Conservation (phyloP, 2,329 filamentous ascomycete species). For the Penicillium sp. region DNA sequence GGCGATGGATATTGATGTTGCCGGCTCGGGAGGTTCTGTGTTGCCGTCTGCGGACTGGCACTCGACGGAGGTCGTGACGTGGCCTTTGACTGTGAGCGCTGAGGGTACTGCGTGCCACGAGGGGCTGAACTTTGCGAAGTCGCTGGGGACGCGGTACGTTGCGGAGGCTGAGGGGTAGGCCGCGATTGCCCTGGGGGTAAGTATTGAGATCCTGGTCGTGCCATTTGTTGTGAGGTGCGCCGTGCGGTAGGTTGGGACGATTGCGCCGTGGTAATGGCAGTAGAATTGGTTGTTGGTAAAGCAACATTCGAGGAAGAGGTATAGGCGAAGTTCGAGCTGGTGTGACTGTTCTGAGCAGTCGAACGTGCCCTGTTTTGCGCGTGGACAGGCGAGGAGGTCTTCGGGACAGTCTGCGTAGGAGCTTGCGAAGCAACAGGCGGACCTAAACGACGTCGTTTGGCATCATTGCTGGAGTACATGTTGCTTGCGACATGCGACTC, state of each 20-base stretch:
- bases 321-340: not conserved
- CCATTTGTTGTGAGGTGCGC: not conserved
- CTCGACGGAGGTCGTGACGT: not conserved
- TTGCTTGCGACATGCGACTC: not conserved
- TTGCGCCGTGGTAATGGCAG: not conserved
- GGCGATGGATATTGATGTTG: not conserved
- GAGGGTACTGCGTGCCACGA: not conserved
- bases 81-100: not conserved
- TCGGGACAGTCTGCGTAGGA: not conserved
- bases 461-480: constrained; percentile 7
- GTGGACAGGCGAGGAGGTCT: not conserved
- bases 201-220: not conserved
- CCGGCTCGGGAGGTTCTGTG: not conserved
- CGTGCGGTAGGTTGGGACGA: not conserved
- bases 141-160: constrained; percentile 1
- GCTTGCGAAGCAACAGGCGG: constrained; percentile 2
- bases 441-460: constrained; percentile 24
- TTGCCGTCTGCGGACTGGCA: not conserved
- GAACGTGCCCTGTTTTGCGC: not conserved
- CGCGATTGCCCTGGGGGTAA: not conserved
- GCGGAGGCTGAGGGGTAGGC: not conserved
- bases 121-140: not conserved
- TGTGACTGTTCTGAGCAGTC: not conserved
- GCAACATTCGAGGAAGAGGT: not conserved
- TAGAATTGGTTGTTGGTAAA: not conserved